Percentiles rank a stretch among this genome's conserved stretches.
phyloP scores from a whole-genome alignment of 106 monocot species.

The Dendrobium officinale region DNA sequence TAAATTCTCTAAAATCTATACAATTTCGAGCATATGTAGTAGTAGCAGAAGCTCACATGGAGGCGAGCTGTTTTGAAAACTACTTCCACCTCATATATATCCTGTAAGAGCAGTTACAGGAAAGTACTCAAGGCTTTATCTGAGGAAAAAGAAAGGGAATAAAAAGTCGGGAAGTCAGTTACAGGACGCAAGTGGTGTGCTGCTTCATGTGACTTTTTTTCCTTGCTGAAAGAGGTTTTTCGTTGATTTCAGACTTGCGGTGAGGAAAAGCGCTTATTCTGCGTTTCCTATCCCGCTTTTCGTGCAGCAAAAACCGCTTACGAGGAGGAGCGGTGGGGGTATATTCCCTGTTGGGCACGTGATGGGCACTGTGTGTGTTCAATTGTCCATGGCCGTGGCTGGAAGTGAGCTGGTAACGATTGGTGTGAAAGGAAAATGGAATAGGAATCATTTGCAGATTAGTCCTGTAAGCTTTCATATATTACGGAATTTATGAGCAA shows the following conservation, averaged over 20 bases:
- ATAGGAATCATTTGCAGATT: too few species aligned
- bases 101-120: not conserved
- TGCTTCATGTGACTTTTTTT: not conserved
- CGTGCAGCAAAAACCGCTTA: not conserved
- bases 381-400: not conserved
- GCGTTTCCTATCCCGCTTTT: not conserved
- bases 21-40: too few species aligned
- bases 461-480: too few species aligned
- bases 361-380: too few species aligned
- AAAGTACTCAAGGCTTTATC: not conserved
- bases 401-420: not conserved
- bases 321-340: not conserved
- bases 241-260: not conserved
- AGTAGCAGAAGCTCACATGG: too few species aligned
- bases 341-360: not conserved
- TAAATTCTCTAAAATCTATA: too few species aligned
- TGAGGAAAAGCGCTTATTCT: not conserved
- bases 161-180: not conserved
- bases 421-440: too few species aligned
- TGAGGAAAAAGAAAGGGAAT: not conserved
- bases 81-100: too few species aligned
- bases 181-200: not conserved
- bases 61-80: too few species aligned
- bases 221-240: not conserved
- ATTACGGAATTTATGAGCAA: too few species aligned